Evolutionary conservation across 2,329 filamentous ascomycete genomes (phyloP).

Genomic region (Aspergillus sp.): DNA sequence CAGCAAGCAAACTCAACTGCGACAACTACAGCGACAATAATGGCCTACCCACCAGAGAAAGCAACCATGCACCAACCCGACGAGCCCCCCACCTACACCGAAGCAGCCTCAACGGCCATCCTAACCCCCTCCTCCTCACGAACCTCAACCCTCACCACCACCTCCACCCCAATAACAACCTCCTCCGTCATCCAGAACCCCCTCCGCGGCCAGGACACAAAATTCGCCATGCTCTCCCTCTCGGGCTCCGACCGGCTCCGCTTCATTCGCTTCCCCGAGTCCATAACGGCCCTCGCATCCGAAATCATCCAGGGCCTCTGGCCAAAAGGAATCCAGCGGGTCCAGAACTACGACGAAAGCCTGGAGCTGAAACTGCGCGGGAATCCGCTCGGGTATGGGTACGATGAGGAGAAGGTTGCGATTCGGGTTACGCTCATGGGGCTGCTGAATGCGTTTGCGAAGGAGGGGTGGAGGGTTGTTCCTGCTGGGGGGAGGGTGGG

Average conservation of each 20-base stretch:
- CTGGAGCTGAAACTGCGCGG: constrained; percentile 7
- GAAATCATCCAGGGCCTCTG: neutral
- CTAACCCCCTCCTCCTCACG: neutral
- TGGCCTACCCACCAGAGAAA: neutral
- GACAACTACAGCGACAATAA: neutral
- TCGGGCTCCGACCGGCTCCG: constrained; percentile 1
- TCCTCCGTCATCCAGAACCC: neutral
- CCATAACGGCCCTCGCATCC: neutral
- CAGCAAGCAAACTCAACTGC: no score
- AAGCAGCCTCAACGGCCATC: neutral
- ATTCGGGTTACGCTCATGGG: neutral
- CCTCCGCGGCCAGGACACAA: neutral
- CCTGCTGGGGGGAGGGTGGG: neutral
- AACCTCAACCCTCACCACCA: neutral
- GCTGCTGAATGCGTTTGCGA: constrained; percentile 2
- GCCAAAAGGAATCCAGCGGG: constrained; percentile 9
- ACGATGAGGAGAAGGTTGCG: constrained; percentile 4
- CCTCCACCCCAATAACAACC: neutral
- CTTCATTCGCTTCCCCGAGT: constrained; percentile 5
- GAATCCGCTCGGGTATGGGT: constrained; percentile 3
- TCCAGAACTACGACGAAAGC: neutral
- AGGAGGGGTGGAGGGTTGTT: constrained; percentile 7
- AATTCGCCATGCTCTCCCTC: constrained; percentile 2
- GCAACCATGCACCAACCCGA: constrained; percentile 1
- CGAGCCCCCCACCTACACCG: constrained; percentile 3